phyloP scores from a whole-genome alignment of 2,329 filamentous ascomycete species.

The Westerdykella sp. region DNA sequence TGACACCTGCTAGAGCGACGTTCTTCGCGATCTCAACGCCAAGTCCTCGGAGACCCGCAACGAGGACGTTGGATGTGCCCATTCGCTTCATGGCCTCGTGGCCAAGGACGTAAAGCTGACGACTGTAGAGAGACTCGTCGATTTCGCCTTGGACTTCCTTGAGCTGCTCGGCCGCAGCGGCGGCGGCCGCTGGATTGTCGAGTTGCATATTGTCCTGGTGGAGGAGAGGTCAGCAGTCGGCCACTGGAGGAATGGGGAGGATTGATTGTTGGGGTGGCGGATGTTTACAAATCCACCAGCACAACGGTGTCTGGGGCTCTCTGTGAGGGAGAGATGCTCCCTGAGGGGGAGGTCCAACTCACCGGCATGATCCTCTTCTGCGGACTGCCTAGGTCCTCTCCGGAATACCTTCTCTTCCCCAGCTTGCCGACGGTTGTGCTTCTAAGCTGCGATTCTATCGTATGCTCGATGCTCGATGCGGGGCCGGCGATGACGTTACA shows the following conservation, averaged over 20 bases:
- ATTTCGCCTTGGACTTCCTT: slow-evolving; percentile 56
- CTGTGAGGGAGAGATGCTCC: not conserved
- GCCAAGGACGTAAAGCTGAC: slow-evolving; percentile 65
- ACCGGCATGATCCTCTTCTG: slow-evolving; percentile 39
- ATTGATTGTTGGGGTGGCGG: not conserved
- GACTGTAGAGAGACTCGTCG: slow-evolving; percentile 61
- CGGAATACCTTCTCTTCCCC: slow-evolving; percentile 38
- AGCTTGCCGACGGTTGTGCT: slow-evolving; percentile 34
- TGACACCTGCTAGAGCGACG: slow-evolving; percentile 94
- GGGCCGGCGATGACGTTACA: not conserved
- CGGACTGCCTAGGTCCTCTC: slow-evolving; percentile 36
- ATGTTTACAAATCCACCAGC: slow-evolving; percentile 22
- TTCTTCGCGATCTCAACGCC: slow-evolving; percentile 99
- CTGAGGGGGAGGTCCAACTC: slow-evolving; percentile 12
- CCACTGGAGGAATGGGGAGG: no score
- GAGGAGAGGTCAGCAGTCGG: no score
- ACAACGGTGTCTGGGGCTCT: slow-evolving; percentile 11
- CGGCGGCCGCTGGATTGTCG: slow-evolving; percentile 52
- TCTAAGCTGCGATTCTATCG: not conserved
- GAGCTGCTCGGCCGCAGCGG: slow-evolving; percentile 54
- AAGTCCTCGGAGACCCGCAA: slow-evolving; percentile 86
- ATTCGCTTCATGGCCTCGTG: slow-evolving; percentile 96
- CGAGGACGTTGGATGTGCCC: slow-evolving; percentile 88
- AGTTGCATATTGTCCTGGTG: slow-evolving; percentile 56
- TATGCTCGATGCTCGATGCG: not conserved